Evolutionary conservation across 768 basidiomycete species (phyloP).

Genomic region (Jaapia argillacea): DNA sequence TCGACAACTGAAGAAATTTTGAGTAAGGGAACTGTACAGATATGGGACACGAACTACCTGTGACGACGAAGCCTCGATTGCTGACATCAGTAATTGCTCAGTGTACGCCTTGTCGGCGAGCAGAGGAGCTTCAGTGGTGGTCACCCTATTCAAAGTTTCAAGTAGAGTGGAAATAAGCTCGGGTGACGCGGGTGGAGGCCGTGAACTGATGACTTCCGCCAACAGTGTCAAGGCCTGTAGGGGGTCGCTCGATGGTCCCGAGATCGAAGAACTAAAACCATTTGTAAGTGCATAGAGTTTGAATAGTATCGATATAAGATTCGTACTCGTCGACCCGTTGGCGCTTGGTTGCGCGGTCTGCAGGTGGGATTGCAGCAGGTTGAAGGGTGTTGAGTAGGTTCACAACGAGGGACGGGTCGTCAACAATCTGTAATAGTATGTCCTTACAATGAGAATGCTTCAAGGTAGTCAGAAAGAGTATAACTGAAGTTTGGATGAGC

Average conservation of each 20-base stretch:
- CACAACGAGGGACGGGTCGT: slow-evolving; percentile 41
- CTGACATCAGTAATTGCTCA: slow-evolving; percentile 78
- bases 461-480: slow-evolving; percentile 1
- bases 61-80: slow-evolving; percentile 55
- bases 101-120: slow-evolving; percentile 66
- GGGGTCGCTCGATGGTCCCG: slow-evolving; percentile 18
- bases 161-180: slow-evolving; percentile 65
- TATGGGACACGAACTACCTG: slow-evolving; percentile 34
- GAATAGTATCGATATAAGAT: background rate
- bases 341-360: slow-evolving; percentile 52
- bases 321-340: slow-evolving; percentile 48
- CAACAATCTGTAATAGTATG: slow-evolving; percentile 36
- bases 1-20: slow-evolving; percentile 25
- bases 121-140: slow-evolving; percentile 41
- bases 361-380: slow-evolving; percentile 29
- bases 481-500: slow-evolving; percentile 1
- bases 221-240: slow-evolving; percentile 46
- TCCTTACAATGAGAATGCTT: slow-evolving; percentile 39
- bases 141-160: slow-evolving; percentile 58
- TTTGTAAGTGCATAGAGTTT: background rate
- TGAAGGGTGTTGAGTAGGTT: slow-evolving; percentile 41
- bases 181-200: slow-evolving; percentile 54
- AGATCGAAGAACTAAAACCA: too few relatives aligned
- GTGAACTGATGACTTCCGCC: slow-evolving; percentile 62
- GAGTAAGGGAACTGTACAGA: background rate